Conservation (phyloP, 2,329 filamentous ascomycete species). For the Talaromyces sp. region DNA sequence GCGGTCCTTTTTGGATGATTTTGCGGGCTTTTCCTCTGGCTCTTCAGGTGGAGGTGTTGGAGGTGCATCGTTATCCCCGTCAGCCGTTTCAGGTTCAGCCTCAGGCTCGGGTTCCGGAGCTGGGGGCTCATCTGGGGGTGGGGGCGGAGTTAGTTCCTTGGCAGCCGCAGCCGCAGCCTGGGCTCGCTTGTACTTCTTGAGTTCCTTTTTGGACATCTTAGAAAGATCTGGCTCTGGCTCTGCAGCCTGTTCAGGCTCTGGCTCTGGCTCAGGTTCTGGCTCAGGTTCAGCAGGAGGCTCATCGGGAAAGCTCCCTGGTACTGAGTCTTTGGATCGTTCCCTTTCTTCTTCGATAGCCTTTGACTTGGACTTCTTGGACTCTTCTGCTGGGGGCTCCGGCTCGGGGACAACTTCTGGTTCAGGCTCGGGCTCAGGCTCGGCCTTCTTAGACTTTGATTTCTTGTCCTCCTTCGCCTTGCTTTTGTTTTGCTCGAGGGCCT, state of each 20-base stretch:
- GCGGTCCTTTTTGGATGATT: slow-evolving; percentile 71
- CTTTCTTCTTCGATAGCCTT: slow-evolving; percentile 34
- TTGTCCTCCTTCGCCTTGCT: slow-evolving; percentile 46
- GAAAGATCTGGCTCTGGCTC: slow-evolving; percentile 25
- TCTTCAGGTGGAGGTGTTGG: slow-evolving; percentile 57
- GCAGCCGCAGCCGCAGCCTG: slow-evolving; percentile 3
- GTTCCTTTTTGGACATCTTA: slow-evolving; percentile 28
- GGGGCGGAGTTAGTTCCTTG: slow-evolving; percentile 35
- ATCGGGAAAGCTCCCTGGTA: slow-evolving; percentile 63
- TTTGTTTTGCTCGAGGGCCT: slow-evolving; percentile 45
- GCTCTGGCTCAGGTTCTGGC: slow-evolving; percentile 22
- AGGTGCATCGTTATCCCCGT: slow-evolving; percentile 32
- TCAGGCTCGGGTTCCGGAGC: slow-evolving; percentile 37
- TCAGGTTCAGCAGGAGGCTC: slow-evolving; percentile 27
- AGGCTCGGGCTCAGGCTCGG: slow-evolving; percentile 26
- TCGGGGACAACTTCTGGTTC: slow-evolving; percentile 30
- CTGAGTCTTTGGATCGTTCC: slow-evolving; percentile 43
- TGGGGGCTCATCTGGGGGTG: slow-evolving; percentile 41
- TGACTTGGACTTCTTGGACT: slow-evolving; percentile 37
- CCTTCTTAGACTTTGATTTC: slow-evolving; percentile 30
- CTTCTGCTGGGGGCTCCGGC: slow-evolving; percentile 34
- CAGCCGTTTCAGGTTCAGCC: slow-evolving; percentile 30
- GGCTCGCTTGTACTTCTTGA: slow-evolving; percentile 34
- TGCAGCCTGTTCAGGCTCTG: slow-evolving; percentile 33
- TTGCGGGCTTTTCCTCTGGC: slow-evolving; percentile 53